Percentiles rank a stretch among this genome's conserved stretches.
These are phyloP conservation scores for Serendipita sp. DNA, from an alignment of 768 basidiomycete genomes.

Conservation along the genomic window DNA sequence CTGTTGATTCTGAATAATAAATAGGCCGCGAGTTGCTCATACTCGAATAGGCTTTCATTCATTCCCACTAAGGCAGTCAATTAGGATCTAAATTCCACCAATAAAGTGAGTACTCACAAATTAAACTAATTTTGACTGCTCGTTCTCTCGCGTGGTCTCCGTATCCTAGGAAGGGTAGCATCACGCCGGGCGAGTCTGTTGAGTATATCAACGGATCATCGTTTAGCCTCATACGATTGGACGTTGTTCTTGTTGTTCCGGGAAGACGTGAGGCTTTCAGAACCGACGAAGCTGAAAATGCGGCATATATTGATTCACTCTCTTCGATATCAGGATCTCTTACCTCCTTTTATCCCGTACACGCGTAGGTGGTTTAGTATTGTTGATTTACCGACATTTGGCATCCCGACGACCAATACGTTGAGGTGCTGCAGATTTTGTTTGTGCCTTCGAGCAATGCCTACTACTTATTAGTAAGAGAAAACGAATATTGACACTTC, in stretches of 20 bases:
- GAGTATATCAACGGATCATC: constrained; percentile 75
- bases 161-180: constrained; percentile 84
- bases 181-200: constrained; percentile 90
- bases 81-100: constrained; percentile 10
- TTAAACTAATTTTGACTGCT: constrained; percentile 82
- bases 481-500: neutral
- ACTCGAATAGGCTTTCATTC: constrained; percentile 81
- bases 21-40: constrained; percentile 72
- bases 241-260: constrained; percentile 76
- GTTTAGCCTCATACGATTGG: constrained; percentile 74
- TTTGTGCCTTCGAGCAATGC: constrained; percentile 49
- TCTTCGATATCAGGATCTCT: constrained; percentile 17
- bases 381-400: constrained; percentile 95
- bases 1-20: constrained; percentile 71
- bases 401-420: constrained; percentile 93
- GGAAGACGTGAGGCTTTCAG: constrained; percentile 78
- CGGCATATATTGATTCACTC: neutral
- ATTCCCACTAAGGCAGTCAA: constrained; percentile 50
- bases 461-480: constrained; percentile 20
- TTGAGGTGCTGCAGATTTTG: constrained; percentile 57
- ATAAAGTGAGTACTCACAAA: constrained; percentile 38
- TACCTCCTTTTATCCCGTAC: constrained; percentile 76
- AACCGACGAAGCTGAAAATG: constrained; percentile 49
- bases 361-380: constrained; percentile 77
- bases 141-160: constrained; percentile 78